These are phyloP conservation scores for Colletotrichum caudatum DNA, from an alignment of 2,329 filamentous ascomycete species.

Conservation along the genomic window DNA sequence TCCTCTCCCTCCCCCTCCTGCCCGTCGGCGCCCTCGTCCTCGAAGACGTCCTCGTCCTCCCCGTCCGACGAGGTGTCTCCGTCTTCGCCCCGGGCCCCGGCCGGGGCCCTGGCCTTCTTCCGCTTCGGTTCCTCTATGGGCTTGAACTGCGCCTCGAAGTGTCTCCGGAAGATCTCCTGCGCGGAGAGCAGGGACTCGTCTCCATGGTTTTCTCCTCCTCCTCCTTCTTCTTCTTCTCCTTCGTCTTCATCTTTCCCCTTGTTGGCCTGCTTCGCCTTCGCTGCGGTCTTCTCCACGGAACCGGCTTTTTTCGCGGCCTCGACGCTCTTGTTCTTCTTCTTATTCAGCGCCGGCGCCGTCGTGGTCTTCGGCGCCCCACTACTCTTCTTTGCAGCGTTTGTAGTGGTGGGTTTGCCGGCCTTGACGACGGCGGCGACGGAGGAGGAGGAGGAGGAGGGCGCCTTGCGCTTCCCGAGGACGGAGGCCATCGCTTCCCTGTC, in stretches of 20 bases:
- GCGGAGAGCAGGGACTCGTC: conserved; percentile 60
- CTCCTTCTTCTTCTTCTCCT: neutral
- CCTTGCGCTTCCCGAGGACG: conserved; percentile 42
- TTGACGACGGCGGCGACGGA: neutral
- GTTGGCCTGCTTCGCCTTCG: neutral
- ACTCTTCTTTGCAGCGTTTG: conserved; percentile 13
- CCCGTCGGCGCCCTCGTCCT: conserved; percentile 45
- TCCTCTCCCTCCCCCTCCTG: conserved; percentile 59
- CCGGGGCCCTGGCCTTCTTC: conserved; percentile 31
- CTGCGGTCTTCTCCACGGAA: neutral
- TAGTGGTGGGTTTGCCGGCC: neutral
- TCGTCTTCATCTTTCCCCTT: neutral
- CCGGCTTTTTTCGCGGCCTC: neutral
- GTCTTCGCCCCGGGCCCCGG: conserved; percentile 44
- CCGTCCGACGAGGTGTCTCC: conserved; percentile 46
- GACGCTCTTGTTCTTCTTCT: conserved; percentile 4
- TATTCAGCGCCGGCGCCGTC: neutral
- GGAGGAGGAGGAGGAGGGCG: conserved; percentile 17
- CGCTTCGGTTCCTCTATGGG: conserved; percentile 65
- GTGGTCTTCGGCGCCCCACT: neutral
- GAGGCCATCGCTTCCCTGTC: conserved; percentile 33
- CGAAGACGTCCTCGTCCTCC: conserved; percentile 44
- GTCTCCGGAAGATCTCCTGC: conserved; percentile 81
- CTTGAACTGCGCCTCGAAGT: conserved; percentile 90
- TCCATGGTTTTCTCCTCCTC: conserved; percentile 42